Evolutionary conservation across 805 yeast species (phyloP), one percentile per base, ranked within the genome.

Genomic region (Kluyveromyces lactis): DNA sequence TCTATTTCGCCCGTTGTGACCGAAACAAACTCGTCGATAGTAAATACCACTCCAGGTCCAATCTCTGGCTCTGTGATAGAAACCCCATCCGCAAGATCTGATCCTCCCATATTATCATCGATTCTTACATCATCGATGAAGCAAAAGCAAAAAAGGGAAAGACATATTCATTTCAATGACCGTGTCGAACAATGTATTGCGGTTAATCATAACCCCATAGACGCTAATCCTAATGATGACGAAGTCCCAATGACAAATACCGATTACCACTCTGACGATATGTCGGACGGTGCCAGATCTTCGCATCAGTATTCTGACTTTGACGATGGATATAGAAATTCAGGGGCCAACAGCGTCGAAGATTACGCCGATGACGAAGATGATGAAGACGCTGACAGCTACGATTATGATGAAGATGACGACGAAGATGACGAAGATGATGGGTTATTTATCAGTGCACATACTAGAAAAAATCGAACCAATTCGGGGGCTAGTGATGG

Each of bases 151-250:
- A 41, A 41, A 41, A 53, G 49, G 24, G 45, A 50, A 37, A 48
- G 94, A 44, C 95, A 75, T 50, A 89, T 92, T 45, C 97, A 89
- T 62, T 92, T 92, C 64, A 92, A 82, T 58, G 94, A 86, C 56
- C 77, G 87, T 39, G 99, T 92, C 24, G 89, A 86, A 58, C 99
- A 92, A 61, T 92, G 98, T 61, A 79, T 85, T 45, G 89, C 95
- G 0, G 57, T 89, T 72, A 35, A 52, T 26, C 51, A 46, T 41
- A 15, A 6, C 11, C n/a, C 30, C 13, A 46, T 64, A 31, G 68
- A 66, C n/a, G 66, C 64, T 31, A 55, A 54, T 32, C 53, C 56
- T 38, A 55, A 53, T 2, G 52, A 46, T 4, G 52, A 49, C 11
- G 50, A 49, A n/a, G 33, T 19, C 15, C 10, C 15, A 7, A 11